Evolutionary conservation across 768 basidiomycete genomes (phyloP).

Genomic region (Amanita polypyramis): DNA sequence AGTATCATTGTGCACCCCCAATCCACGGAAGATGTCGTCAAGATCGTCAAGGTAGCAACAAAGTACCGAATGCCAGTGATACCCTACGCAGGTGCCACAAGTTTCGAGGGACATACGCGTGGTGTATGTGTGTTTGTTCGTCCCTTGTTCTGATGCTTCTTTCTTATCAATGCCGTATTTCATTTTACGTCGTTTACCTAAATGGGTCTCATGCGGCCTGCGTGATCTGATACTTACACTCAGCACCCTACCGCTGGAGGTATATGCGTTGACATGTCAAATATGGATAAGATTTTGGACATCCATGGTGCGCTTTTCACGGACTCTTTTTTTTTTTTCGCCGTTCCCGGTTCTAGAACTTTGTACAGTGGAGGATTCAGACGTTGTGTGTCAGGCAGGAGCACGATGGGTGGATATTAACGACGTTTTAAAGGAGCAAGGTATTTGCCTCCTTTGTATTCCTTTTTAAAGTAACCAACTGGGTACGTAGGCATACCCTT

Average conservation of each 20-base stretch:
- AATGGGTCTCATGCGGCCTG: no score
- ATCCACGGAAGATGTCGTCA: slow-evolving; percentile 73
- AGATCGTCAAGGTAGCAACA: slow-evolving; percentile 64
- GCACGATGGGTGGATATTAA: slow-evolving; percentile 66
- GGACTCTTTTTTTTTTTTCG: neutral
- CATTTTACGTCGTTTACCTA: neutral
- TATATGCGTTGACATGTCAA: slow-evolving; percentile 70
- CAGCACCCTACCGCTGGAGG: slow-evolving; percentile 38
- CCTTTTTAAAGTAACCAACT: neutral
- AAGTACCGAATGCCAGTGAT: slow-evolving; percentile 70
- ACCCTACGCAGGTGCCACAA: slow-evolving; percentile 75
- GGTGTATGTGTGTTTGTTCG: slow-evolving; percentile 33
- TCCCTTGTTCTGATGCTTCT: neutral
- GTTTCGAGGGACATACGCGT: slow-evolving; percentile 67
- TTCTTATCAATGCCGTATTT: no score
- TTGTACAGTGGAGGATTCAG: slow-evolving; percentile 50
- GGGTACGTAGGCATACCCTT: slow-evolving; percentile 48
- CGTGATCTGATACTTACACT: no score
- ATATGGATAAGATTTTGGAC: slow-evolving; percentile 70
- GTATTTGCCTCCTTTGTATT: slow-evolving; percentile 15
- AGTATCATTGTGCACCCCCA: slow-evolving; percentile 56
- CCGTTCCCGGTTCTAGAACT: neutral
- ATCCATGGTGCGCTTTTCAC: slow-evolving; percentile 45
- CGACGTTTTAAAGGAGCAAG: slow-evolving; percentile 51
- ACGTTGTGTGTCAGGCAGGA: slow-evolving; percentile 68